Percentiles rank a stretch among this genome's conserved stretches.
phyloP scores from a whole-genome alignment of 805 yeast genomes.

The Lipomyces spencermartinsiae region DNA sequence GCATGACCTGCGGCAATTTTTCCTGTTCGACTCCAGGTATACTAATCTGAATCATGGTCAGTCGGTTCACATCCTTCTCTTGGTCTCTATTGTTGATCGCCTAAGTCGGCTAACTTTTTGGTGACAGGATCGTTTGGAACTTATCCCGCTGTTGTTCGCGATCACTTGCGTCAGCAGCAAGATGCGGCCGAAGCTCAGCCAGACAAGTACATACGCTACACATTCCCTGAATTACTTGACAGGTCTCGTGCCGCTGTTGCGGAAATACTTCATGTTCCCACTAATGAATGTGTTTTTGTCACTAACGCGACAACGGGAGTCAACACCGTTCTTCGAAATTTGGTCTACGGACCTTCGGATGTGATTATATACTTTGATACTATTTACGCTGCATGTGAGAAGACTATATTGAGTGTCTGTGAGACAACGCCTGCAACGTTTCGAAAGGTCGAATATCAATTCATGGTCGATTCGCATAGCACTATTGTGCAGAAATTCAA shows the following conservation, averaged over 20 bases:
- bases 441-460: slow-evolving; percentile 8
- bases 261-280: not conserved
- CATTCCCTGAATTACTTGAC: not conserved
- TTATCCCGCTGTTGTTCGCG: not conserved
- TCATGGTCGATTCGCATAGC: not conserved
- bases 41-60: slow-evolving; percentile 7
- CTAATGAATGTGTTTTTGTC: slow-evolving; percentile 7
- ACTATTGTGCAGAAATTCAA: not conserved
- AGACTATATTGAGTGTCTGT: slow-evolving; percentile 5
- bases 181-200: slow-evolving; percentile 6
- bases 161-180: slow-evolving; percentile 8
- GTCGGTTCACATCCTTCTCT: not conserved
- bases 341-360: not conserved
- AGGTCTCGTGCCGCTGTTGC: slow-evolving; percentile 7
- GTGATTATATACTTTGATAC: slow-evolving; percentile 9
- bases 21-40: slow-evolving; percentile 5
- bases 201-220: not conserved
- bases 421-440: not conserved
- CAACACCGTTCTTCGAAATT: slow-evolving; percentile 7
- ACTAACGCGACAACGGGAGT: slow-evolving; percentile 1
- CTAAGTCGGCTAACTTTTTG: not conserved
- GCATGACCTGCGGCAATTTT: slow-evolving; percentile 1
- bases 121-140: not conserved
- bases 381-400: not conserved
- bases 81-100: not conserved